Evolutionary conservation across 441 rosid species (phyloP).

Genomic region (Gossypium aridum): DNA sequence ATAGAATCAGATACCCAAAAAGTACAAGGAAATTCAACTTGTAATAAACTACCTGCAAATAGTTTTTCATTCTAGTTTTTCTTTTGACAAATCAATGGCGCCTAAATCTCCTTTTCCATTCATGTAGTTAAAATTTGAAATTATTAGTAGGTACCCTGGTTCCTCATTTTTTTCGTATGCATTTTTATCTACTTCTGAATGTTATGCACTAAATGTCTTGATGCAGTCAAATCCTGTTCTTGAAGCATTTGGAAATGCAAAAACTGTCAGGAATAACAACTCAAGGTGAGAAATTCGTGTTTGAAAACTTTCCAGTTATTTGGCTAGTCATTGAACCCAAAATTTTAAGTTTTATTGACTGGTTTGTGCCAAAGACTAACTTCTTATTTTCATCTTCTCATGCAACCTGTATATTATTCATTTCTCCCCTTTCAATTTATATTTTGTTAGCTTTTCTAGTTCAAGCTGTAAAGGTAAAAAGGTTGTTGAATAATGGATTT

Average conservation of each 20-base stretch:
- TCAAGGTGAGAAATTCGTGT: constrained; percentile 52
- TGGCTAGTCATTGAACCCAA: not conserved
- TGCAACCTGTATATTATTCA: not conserved
- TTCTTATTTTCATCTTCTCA: constrained; percentile 4
- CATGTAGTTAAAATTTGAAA: not conserved
- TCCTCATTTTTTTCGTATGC: not conserved
- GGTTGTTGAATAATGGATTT: constrained; percentile 1
- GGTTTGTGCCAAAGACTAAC: not conserved
- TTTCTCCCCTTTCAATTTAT: not conserved
- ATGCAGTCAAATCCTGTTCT: constrained; percentile 97
- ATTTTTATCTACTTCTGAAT: constrained; percentile 7
- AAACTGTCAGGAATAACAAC: constrained; percentile 85
- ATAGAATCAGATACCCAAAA: not conserved
- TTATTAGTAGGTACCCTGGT: not conserved
- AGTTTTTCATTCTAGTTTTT: not conserved
- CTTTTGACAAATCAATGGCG: not conserved
- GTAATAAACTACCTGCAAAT: too few relatives aligned
- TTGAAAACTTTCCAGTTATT: not conserved
- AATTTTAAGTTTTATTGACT: not conserved
- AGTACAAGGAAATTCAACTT: not conserved
- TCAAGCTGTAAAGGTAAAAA: not conserved
- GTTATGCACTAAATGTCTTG: constrained; percentile 27
- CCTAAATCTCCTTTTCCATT: not conserved
- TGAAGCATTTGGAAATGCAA: constrained; percentile 97
- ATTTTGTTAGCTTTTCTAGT: not conserved